A percentile compares a stretch with the other conserved stretches of the same genome.
These are phyloP conservation scores for Erysimum cheiranthoides DNA, from an alignment of 345 rosid genomes.

Conservation along the genomic window DNA sequence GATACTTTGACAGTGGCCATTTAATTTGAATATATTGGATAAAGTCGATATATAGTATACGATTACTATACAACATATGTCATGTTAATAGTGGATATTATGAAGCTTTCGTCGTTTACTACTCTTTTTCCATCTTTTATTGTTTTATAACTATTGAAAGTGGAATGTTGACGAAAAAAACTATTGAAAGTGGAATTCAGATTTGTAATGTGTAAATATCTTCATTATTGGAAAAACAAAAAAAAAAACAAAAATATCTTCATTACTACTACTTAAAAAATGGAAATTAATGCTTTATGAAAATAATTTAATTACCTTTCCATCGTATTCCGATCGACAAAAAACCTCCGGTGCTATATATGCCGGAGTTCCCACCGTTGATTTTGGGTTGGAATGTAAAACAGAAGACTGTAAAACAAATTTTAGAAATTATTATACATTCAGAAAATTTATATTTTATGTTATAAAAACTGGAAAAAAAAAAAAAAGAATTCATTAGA, in stretches of 20 bases:
- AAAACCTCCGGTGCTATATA: conserved; percentile 97
- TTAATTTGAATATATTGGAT: conserved; percentile 11
- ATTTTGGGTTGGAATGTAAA: conserved; percentile 92
- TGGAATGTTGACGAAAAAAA: conserved; percentile 5
- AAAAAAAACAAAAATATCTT: conserved; percentile 12
- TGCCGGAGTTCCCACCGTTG: conserved; percentile 99
- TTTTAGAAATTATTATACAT: background rate
- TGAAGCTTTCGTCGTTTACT: conserved; percentile 39
- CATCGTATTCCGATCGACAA: conserved; percentile 78
- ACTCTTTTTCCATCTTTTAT: conserved; percentile 38
- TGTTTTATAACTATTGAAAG: conserved; percentile 37
- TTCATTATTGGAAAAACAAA: background rate
- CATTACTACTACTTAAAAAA: conserved; percentile 9
- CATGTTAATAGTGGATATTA: conserved; percentile 39
- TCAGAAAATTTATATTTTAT: background rate
- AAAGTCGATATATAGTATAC: conserved; percentile 15
- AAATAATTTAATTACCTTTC: conserved; percentile 63
- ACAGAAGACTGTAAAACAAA: conserved; percentile 66
- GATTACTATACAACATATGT: conserved; percentile 11
- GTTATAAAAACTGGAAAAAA: background rate
- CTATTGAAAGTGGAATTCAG: conserved; percentile 36
- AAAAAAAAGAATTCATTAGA: background rate
- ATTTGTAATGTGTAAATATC: conserved; percentile 34
- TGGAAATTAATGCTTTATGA: background rate
- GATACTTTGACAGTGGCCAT: background rate